Evolutionary conservation across 176 grass and related monocot species (phyloP).

Genomic region (Musa acuminata): DNA sequence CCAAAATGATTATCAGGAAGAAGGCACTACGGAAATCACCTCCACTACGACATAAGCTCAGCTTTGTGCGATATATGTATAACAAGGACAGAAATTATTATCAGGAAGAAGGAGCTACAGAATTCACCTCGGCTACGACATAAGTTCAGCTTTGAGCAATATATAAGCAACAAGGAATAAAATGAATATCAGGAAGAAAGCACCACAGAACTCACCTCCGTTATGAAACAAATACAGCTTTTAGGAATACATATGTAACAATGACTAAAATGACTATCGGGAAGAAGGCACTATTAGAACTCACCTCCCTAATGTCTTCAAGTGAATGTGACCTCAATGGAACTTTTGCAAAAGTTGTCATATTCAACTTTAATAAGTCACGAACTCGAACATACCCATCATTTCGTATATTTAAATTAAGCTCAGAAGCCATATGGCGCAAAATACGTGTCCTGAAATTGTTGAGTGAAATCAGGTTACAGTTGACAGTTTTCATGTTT

Average conservation of each 20-base stretch:
- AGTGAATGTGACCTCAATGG: slow-evolving; percentile 70
- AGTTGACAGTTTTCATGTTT: not conserved
- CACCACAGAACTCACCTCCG: slow-evolving; percentile 32
- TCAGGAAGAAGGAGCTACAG: not conserved
- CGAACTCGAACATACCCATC: slow-evolving; percentile 67
- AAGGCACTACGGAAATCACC: not conserved
- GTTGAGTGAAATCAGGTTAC: not conserved
- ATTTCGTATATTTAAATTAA: slow-evolving; percentile 58
- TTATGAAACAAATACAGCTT: not conserved
- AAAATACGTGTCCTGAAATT: slow-evolving; percentile 55
- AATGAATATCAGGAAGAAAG: not conserved
- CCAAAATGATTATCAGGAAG: not conserved
- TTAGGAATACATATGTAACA: not conserved
- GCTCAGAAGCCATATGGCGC: slow-evolving; percentile 79
- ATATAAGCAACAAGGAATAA: too few relatives aligned
- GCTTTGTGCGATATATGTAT: too few relatives aligned
- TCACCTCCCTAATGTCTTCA: slow-evolving; percentile 73
- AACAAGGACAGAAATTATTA: too few relatives aligned
- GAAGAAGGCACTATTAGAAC: not conserved
- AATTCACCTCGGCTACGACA: not conserved
- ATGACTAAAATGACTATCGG: not conserved
- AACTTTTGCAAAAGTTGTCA: slow-evolving; percentile 53
- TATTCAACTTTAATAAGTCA: slow-evolving; percentile 54
- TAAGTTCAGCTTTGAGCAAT: too few relatives aligned
- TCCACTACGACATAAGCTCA: too few relatives aligned